Conservation (phyloP, 495 filamentous ascomycete genomes). For the Aspergillus egyptiacus region DNA sequence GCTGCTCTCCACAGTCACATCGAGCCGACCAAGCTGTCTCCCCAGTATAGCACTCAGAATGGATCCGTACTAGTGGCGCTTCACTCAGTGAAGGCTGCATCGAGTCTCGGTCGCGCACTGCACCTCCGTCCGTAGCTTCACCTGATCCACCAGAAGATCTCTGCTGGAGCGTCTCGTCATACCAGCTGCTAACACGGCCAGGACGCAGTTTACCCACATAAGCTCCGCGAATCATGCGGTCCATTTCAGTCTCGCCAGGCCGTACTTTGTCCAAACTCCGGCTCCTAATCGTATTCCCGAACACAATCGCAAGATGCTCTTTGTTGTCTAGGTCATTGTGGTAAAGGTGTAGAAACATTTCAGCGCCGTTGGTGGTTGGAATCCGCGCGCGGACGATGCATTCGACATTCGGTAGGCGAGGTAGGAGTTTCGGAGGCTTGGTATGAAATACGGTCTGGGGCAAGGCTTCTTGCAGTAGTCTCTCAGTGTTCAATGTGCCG, state of each 20-base stretch:
- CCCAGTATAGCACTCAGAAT: slow-evolving; percentile 97
- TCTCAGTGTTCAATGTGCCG: slow-evolving; percentile 51
- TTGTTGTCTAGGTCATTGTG: slow-evolving; percentile 88
- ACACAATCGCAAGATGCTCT: slow-evolving; percentile 97
- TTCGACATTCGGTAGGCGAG: slow-evolving; percentile 64
- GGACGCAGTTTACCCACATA: slow-evolving; percentile 86
- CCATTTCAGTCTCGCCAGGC: slow-evolving; percentile 89
- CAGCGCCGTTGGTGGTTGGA: slow-evolving; percentile 78
- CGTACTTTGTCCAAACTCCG: slow-evolving; percentile 69
- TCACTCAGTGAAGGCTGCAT: slow-evolving; percentile 21
- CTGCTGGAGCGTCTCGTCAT: slow-evolving; percentile 32
- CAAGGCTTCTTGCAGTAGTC: slow-evolving; percentile 25
- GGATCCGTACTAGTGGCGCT: slow-evolving; percentile 81
- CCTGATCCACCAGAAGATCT: not conserved
- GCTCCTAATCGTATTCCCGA: slow-evolving; percentile 78
- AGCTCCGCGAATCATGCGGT: slow-evolving; percentile 90
- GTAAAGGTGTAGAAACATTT: slow-evolving; percentile 97
- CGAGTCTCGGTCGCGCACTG: slow-evolving; percentile 1
- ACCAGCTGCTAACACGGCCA: slow-evolving; percentile 66
- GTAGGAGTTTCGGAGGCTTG: slow-evolving; percentile 61
- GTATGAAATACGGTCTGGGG: slow-evolving; percentile 26
- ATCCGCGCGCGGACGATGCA: slow-evolving; percentile 82
- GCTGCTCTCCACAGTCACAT: slow-evolving; percentile 95
- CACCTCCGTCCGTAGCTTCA: slow-evolving; percentile 1
- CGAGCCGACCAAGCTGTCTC: slow-evolving; percentile 97